Conservation (phyloP, 257 asterid species). For the Salvia splendens region DNA sequence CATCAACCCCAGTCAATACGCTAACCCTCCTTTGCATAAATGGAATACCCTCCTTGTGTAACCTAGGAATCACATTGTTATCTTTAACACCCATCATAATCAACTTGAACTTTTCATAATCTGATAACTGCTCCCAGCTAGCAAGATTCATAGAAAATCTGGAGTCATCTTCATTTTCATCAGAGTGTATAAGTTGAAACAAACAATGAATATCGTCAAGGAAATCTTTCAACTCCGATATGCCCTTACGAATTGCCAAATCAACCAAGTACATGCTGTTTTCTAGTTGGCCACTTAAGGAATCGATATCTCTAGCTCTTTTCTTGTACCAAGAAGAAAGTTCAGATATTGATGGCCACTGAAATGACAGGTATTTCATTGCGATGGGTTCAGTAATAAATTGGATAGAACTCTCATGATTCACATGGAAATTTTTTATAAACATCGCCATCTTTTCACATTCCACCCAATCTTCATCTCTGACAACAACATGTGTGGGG, state of each 20-base stretch:
- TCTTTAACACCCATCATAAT: conserved; percentile 69
- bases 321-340: conserved; percentile 88
- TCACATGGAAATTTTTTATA: conserved; percentile 45
- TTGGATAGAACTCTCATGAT: conserved; percentile 48
- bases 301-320: conserved; percentile 89
- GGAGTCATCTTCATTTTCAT: conserved; percentile 51
- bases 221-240: conserved; percentile 69
- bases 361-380: conserved; percentile 57
- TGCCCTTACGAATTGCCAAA: conserved; percentile 77
- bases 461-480: conserved; percentile 98
- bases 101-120: conserved; percentile 85
- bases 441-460: conserved; percentile 64
- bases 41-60: conserved; percentile 74
- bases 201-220: conserved; percentile 74
- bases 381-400: conserved; percentile 76
- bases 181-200: conserved; percentile 73
- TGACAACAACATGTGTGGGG: conserved; percentile 59
- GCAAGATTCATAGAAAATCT: conserved; percentile 63
- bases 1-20: conserved; percentile 36
- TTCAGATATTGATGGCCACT: conserved; percentile 82
- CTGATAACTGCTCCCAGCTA: conserved; percentile 79
- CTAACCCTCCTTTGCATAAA: conserved; percentile 64
- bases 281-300: conserved; percentile 89
- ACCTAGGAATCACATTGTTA: conserved; percentile 61
- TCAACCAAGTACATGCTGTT: conserved; percentile 83